A percentile compares a stretch with the other conserved stretches of the same genome.
Conservation (phyloP, 306 rosid genomes). For the Elaeagnus macrophylla region DNA sequence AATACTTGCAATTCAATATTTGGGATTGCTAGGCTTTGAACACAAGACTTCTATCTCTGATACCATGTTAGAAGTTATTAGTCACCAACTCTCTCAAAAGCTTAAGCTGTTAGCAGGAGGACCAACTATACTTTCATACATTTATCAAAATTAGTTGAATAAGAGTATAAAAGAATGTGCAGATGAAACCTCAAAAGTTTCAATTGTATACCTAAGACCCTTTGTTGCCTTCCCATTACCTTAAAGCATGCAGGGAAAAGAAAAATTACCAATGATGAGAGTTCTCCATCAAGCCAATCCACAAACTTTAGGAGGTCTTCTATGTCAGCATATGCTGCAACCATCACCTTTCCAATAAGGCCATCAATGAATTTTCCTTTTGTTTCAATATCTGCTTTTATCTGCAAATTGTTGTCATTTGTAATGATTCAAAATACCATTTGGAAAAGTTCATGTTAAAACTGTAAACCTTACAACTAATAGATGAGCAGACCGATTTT, state of each 20-base stretch:
- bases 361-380: slow-evolving; percentile 80
- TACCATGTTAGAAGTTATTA: too few species aligned
- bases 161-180: too few species aligned
- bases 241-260: not conserved
- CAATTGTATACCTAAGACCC: not conserved
- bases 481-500: slow-evolving; percentile 88
- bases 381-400: slow-evolving; percentile 75
- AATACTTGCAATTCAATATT: too few species aligned
- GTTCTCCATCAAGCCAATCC: slow-evolving; percentile 80
- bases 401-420: slow-evolving; percentile 39
- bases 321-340: slow-evolving; percentile 55
- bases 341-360: slow-evolving; percentile 62
- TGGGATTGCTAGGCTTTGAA: too few species aligned
- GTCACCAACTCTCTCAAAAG: too few species aligned
- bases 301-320: slow-evolving; percentile 82
- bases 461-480: slow-evolving; percentile 56
- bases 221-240: not conserved
- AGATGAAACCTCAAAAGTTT: too few species aligned
- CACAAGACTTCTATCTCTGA: too few species aligned
- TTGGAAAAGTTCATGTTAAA: slow-evolving; percentile 6
- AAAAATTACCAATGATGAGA: slow-evolving; percentile 66
- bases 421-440: slow-evolving; percentile 5
- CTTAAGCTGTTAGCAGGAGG: too few species aligned
- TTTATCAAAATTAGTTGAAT: too few species aligned
- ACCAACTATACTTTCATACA: too few species aligned